phyloP scores from a whole-genome alignment of 2,329 filamentous ascomycete genomes.

The Simplicillium aogashimaense region DNA sequence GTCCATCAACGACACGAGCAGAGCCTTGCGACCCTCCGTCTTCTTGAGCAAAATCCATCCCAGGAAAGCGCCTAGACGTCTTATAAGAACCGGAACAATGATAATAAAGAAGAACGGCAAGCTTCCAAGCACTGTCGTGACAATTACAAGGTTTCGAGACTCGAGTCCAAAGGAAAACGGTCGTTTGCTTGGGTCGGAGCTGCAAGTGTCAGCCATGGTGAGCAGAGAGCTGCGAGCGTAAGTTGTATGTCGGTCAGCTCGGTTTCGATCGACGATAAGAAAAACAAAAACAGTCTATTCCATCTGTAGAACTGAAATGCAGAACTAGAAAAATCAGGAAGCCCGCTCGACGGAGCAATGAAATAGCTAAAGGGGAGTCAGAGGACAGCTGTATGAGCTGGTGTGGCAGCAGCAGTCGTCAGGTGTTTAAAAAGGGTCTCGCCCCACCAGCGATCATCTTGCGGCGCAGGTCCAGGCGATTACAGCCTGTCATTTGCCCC shows the following conservation, averaged over 20 bases:
- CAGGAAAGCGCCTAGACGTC: constrained; percentile 31
- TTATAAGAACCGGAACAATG: constrained; percentile 20
- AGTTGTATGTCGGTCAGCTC: not conserved
- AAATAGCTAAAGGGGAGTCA: not conserved
- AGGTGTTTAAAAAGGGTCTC: constrained; percentile 6
- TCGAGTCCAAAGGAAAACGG: constrained; percentile 19
- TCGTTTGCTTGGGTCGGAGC: constrained; percentile 14
- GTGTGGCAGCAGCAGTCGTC: not conserved
- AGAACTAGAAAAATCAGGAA: too few relatives aligned
- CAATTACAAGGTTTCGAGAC: constrained; percentile 14
- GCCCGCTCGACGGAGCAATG: too few relatives aligned
- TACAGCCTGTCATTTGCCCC: not conserved
- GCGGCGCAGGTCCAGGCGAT: constrained; percentile 2
- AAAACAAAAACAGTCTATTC: too few relatives aligned
- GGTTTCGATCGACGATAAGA: too few relatives aligned
- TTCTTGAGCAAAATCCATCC: constrained; percentile 55
- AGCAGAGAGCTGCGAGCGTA: not conserved
- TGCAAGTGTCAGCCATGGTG: constrained; percentile 18
- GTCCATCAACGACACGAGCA: constrained; percentile 43
- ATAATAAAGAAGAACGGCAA: constrained; percentile 15
- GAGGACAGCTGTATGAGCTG: too few relatives aligned
- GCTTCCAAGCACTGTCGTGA: constrained; percentile 9
- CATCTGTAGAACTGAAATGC: too few relatives aligned
- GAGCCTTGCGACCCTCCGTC: constrained; percentile 50
- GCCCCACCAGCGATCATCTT: constrained; percentile 2